These are phyloP conservation scores for Boletales sp. DNA, from an alignment of 768 basidiomycete genomes.

Conservation along the genomic window DNA sequence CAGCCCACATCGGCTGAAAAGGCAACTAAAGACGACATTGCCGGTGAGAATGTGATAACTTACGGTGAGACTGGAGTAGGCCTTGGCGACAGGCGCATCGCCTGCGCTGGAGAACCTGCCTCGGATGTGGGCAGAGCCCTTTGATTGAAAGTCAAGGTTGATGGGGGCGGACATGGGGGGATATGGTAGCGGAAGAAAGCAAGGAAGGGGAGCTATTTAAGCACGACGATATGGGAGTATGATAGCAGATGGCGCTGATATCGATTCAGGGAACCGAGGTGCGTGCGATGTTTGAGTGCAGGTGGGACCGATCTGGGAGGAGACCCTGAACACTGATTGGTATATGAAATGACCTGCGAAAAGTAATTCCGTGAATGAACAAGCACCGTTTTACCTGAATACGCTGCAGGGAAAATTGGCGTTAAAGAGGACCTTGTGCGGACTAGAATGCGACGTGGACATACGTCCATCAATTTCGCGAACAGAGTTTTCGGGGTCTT, in stretches of 20 bases:
- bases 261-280: slow-evolving; percentile 3
- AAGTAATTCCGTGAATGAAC: background rate
- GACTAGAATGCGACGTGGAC: background rate
- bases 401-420: slow-evolving; percentile 3
- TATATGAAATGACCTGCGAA: slow-evolving; percentile 7
- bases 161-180: slow-evolving; percentile 47
- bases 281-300: slow-evolving; percentile 3
- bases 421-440: slow-evolving; percentile 10
- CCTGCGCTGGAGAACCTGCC: slow-evolving; percentile 64
- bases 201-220: slow-evolving; percentile 34
- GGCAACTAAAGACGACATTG: slow-evolving; percentile 12
- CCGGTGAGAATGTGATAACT: slow-evolving; percentile 21
- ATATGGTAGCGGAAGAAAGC: slow-evolving; percentile 15
- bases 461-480: background rate
- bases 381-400: background rate
- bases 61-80: slow-evolving; percentile 64
- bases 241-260: slow-evolving; percentile 4
- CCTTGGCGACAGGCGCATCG: slow-evolving; percentile 44
- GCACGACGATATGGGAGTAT: background rate
- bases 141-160: slow-evolving; percentile 52
- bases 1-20: slow-evolving; percentile 83
- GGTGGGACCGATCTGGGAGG: slow-evolving; percentile 4
- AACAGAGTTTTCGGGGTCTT: slow-evolving; percentile 29
- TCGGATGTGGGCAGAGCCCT: slow-evolving; percentile 57
- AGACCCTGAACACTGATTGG: slow-evolving; percentile 26